Percentiles rank a stretch among this genome's conserved stretches.
Conservation (phyloP, 2,329 filamentous ascomycete genomes). For the Arthrobotrys conoides region DNA sequence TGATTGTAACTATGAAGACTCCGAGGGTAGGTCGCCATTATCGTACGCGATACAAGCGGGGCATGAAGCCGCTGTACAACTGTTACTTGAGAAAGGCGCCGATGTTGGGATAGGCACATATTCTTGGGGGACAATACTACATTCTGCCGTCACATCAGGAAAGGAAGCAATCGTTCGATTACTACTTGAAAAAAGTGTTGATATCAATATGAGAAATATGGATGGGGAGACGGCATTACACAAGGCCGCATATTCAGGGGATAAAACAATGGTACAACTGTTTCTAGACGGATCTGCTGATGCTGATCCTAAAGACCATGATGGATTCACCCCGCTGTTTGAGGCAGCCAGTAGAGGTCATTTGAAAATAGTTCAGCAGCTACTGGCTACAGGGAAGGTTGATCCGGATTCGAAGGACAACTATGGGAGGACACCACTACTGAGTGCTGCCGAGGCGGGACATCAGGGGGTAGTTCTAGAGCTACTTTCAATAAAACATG, state of each 20-base stretch:
- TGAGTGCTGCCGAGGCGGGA: neutral
- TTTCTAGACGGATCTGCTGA: neutral
- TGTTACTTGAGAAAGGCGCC: neutral
- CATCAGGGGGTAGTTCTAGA: neutral
- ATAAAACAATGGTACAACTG: neutral
- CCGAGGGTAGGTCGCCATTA: no score
- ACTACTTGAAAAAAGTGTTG: neutral
- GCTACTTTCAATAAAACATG: neutral
- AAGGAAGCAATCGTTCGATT: neutral
- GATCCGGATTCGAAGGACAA: neutral
- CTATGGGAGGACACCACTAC: neutral
- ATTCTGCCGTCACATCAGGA: neutral
- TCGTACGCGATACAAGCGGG: no score
- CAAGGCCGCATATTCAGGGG: neutral
- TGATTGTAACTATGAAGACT: no score
- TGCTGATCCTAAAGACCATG: neutral
- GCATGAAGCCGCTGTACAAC: no score
- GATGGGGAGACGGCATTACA: no score
- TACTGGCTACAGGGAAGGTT: neutral
- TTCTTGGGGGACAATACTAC: neutral
- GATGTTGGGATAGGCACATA: no score
- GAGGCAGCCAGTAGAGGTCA: neutral
- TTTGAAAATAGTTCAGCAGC: neutral
- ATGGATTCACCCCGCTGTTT: neutral
- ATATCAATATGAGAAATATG: no score